Base-by-base conservation (phyloP, 2,329 filamentous ascomycete species). In the Colletotrichum limetticola region DNA sequence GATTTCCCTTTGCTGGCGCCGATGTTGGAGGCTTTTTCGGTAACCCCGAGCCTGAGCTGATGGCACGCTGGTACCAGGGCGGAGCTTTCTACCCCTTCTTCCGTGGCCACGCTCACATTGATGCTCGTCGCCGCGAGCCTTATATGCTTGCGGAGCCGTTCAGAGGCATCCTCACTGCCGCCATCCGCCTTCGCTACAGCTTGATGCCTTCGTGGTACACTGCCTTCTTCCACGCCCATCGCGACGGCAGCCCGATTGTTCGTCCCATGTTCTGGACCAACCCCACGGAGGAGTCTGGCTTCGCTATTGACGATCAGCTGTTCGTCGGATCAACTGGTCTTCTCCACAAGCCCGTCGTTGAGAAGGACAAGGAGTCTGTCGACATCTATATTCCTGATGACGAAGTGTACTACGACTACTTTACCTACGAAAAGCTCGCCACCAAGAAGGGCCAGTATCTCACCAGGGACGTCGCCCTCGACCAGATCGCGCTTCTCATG, bases 1-100 rank as follows among this genome's bases (percentile, higher is more conserved):
- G 97, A 8, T 98, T 94, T 82, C 97, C 97, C 12, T 98, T 98
- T 79, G 91, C 95, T 0, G 97, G 97, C 68, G 97, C 97, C 65
- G 97, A 99, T 84, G 95, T 99, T 62, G 97, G 95, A 70, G 97
- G 97, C 32, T 99, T 99, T 88, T 99, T 99, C 78, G 96, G 97
- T 68, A 98, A 99, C 83, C 97, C 97, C 0, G 94, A 94, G 78
- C 95, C 95, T 79, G 96, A 99, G 73, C 90, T 99, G 26, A 89
- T 97, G 77, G 94, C 94, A 12, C 92, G 97, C 52, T 99, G 97
- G 97, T 99, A 98, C 84, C 97, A 99, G 83, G 91, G 95, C 42
- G 97, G 97, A 74, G 94, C 94, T 68, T 99, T 97, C 87, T 98
- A 98, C 82, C 97, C 97, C 8, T 99, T 98, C 87, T 97, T 98